Evolutionary conservation across 129 eudicot genomes (phyloP), one percentile per base, ranked within the genome.

Genomic region (Lonicera japonica): DNA sequence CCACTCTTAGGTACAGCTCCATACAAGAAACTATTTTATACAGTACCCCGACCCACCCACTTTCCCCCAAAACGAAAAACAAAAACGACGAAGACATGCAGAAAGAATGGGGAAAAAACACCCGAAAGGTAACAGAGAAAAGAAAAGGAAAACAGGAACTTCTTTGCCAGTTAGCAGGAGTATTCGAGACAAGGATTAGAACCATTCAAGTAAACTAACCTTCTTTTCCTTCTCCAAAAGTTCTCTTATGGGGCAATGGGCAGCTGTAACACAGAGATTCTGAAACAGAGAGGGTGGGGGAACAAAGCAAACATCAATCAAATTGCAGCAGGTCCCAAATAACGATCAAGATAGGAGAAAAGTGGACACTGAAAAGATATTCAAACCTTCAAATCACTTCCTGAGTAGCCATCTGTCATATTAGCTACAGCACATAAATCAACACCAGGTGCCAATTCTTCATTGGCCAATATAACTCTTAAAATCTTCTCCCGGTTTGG

Each of bases 231-330:
- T 81, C 82, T 83, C 87, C 70, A 86, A 69, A 59, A 90, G 70
- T 84, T 86, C 97, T 90, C 97, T 68, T 56, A 86, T 86, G 45
- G 97, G 97, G 72, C 95, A 86, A 75, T 90, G 95, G 53, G 97
- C 95, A 54, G 95, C 95, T 51, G 94, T 81, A 76, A 90, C 87
- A 12, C 97, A 90, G 29, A 90, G 84, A 79, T 90, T 90, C 97
- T 90, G 94, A 21, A 67, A 25, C 21, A 50, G 17, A 5, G 56
- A 22, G 23, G 25, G n/a, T 18, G 1, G 4, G 34, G 13, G 39
- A 50, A 50, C 1, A 48, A 5, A 21, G 36, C 57, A 21, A 24
- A 54, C 61, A 18, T 0, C 4, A 18, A 50, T 25, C 40, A 13
- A 7, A 51, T 14, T 14, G 20, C 46, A 25, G 54, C 0, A 3